Base-by-base conservation (phyloP, 2,329 filamentous ascomycete genomes). In the Aspergillus spinulosporus region DNA sequence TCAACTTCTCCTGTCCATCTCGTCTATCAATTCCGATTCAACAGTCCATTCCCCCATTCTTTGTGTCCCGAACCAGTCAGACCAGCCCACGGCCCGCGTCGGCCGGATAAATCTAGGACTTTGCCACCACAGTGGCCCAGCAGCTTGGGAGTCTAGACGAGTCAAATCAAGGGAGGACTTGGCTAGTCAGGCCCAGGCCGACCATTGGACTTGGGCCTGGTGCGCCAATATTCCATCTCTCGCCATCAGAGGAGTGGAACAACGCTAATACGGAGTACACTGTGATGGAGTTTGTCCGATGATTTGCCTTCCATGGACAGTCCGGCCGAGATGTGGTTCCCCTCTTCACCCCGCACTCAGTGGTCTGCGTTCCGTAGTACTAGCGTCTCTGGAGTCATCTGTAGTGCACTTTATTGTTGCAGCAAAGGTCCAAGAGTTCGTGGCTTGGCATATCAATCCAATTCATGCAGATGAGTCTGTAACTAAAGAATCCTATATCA, bases 401-500 rank as follows among this genome's bases (percentile, higher is more conserved):
- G 21, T 21, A 21, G 21, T 21, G 21, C 21, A 21, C 21, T 21
- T 21, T 21, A 21, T 21, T 21, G 21, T 21, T 21, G 21, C 21
- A 21, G 21, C 21, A 21, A 21, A 21, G 21, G 21, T 21, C 21
- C 34, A 12, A 37, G 11, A 37, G 34, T 12, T 12, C 21, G 21
- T 21, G 8, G 34, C 8, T 11, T 12, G 34, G 34, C 9, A 37
- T 11, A 12, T 37, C 39, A 49, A 34, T 53, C 45, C 45, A 49
- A 57, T 52, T 39, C 12, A 53, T 49, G 15, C n/a, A 53, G 43
- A 49, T 29, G 36, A 12, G 12, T 51, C 37, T 57, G 36, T 57
- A 28, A 14, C 45, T 39, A 52, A 14, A 49, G 39, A 44, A 47
- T 37, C 31, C 55, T 53, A 49, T 52, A 53, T 53, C 49, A 57